Percentiles rank a stretch among this genome's conserved stretches.
These are phyloP conservation scores for Lachnellula arida DNA, from an alignment of 2,329 filamentous ascomycete genomes.

Conservation along the genomic window DNA sequence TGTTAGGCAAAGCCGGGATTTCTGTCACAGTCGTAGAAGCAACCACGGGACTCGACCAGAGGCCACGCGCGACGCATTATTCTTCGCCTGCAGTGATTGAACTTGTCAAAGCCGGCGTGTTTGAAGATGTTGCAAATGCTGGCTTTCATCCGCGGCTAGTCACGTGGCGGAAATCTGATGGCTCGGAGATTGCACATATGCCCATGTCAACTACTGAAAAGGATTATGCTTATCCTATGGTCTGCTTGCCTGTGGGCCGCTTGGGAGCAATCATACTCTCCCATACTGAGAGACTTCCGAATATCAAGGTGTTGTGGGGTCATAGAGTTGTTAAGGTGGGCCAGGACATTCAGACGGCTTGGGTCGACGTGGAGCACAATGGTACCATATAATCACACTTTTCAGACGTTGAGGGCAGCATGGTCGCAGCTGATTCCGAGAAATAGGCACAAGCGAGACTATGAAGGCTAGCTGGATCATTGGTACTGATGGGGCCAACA, in stretches of 20 bases:
- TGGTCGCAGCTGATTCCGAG: background rate
- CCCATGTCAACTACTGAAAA: constrained; percentile 27
- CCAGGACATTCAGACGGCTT: constrained; percentile 43
- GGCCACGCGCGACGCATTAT: constrained; percentile 60
- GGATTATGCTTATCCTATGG: constrained; percentile 33
- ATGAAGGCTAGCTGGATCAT: constrained; percentile 49
- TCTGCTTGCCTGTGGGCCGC: constrained; percentile 40
- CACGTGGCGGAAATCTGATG: constrained; percentile 41
- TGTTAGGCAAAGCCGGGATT: constrained; percentile 47
- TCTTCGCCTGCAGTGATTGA: constrained; percentile 54
- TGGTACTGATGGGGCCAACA: constrained; percentile 52
- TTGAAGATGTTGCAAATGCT: constrained; percentile 43
- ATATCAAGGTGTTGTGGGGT: constrained; percentile 39
- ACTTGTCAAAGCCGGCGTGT: constrained; percentile 53
- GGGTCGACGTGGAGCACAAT: constrained; percentile 41
- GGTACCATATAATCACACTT: constrained; percentile 12
- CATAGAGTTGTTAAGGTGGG: constrained; percentile 43
- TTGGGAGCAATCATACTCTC: constrained; percentile 39
- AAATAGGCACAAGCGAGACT: constrained; percentile 18
- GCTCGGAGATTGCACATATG: constrained; percentile 32
- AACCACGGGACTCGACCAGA: constrained; percentile 48
- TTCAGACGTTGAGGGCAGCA: no score
- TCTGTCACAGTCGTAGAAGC: constrained; percentile 52
- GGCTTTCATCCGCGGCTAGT: constrained; percentile 40
- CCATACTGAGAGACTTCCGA: constrained; percentile 33